Conservation (phyloP, 1,284 basidiomycete species). For the Apiotrichum brassicae region DNA sequence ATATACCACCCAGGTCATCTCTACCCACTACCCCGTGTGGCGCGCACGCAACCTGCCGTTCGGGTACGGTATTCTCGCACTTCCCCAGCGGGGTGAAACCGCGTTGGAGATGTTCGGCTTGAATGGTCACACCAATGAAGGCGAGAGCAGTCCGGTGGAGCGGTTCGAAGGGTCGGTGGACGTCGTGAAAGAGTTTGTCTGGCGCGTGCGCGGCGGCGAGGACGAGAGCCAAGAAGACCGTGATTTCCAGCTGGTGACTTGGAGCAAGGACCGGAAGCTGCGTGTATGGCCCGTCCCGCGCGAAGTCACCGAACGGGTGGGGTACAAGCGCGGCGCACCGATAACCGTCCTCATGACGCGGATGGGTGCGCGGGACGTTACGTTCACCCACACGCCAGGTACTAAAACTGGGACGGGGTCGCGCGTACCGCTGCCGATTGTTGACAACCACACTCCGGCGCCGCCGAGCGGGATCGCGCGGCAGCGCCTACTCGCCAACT, state of each 20-base stretch:
- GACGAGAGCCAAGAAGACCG: constrained; percentile 54
- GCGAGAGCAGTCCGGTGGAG: constrained; percentile 50
- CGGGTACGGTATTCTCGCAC: constrained; percentile 76
- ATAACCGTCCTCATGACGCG: constrained; percentile 52
- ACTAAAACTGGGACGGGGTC: background rate
- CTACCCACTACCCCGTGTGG: constrained; percentile 87
- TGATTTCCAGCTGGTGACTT: constrained; percentile 89
- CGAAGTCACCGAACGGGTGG: constrained; percentile 50
- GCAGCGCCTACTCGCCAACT: constrained; percentile 26
- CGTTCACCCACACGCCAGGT: constrained; percentile 31
- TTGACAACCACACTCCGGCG: constrained; percentile 16
- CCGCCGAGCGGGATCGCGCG: constrained; percentile 33
- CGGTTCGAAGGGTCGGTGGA: constrained; percentile 83
- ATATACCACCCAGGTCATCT: constrained; percentile 54
- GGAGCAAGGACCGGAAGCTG: constrained; percentile 91
- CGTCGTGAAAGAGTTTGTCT: constrained; percentile 97
- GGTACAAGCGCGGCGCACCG: constrained; percentile 50
- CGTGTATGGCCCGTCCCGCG: constrained; percentile 81
- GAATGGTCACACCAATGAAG: constrained; percentile 7
- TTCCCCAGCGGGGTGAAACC: constrained; percentile 84
- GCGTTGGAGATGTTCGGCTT: constrained; percentile 73
- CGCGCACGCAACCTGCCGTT: constrained; percentile 88
- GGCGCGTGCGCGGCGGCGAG: constrained; percentile 61
- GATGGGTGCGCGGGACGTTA: constrained; percentile 43
- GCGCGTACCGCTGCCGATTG: background rate